phyloP scores from a whole-genome alignment of 2,329 filamentous ascomycete genomes.

The Gaeumannomyces sp. region DNA sequence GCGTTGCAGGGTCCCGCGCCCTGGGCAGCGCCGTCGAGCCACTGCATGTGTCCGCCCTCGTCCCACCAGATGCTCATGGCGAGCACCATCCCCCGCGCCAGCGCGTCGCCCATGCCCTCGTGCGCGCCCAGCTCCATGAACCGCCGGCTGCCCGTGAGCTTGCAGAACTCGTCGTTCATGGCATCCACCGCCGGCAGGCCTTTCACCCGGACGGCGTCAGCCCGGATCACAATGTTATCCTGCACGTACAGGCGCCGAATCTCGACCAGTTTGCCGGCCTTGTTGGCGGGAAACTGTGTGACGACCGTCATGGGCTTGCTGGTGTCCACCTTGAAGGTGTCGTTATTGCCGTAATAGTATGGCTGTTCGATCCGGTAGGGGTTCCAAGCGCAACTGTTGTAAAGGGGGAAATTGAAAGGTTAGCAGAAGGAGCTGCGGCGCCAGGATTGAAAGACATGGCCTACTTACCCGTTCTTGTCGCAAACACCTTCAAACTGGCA shows the following conservation, averaged over 20 bases:
- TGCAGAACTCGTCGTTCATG: conserved; percentile 37
- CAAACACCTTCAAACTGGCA: conserved; percentile 34
- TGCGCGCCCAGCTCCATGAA: conserved; percentile 46
- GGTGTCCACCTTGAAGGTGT: conserved; percentile 34
- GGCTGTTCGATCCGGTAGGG: conserved; percentile 25
- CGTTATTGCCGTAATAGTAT: conserved; percentile 24
- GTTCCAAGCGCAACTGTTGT: conserved; percentile 29
- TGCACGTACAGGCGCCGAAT: conserved; percentile 24
- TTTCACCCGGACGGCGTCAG: conserved; percentile 2
- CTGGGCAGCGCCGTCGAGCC: conserved; percentile 38
- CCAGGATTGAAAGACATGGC: neutral
- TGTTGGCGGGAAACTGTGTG: conserved; percentile 35
- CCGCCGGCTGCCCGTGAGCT: conserved; percentile 25
- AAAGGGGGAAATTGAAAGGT: conserved; percentile 24
- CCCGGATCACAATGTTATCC: conserved; percentile 14
- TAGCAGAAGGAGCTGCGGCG: conserved; percentile 24
- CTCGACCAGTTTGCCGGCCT: conserved; percentile 19
- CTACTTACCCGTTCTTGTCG: conserved; percentile 37
- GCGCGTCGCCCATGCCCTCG: conserved; percentile 41
- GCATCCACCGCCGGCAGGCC: conserved; percentile 1
- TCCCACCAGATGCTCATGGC: conserved; percentile 45
- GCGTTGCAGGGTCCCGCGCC: conserved; percentile 46
- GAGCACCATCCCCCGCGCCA: conserved; percentile 38
- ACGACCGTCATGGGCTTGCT: conserved; percentile 28
- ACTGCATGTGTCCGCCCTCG: conserved; percentile 38